Base-by-base conservation (phyloP, 2,329 filamentous ascomycete species). In the Hymenoscyphus fraxineus region DNA sequence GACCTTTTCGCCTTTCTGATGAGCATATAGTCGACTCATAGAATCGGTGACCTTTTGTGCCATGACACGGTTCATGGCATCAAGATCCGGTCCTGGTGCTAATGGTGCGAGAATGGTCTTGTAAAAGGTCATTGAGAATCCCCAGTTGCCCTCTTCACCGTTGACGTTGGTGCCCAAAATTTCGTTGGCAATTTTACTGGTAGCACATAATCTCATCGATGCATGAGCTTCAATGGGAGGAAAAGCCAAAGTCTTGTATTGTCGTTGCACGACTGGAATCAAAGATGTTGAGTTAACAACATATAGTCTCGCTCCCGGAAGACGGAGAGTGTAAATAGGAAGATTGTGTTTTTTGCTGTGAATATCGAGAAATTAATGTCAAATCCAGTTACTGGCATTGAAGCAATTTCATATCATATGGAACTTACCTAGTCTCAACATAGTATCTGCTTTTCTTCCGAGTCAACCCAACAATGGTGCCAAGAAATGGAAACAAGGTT, bases 281-380 rank as follows among this genome's bases (percentile, higher is more conserved):
- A 81, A 67, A 0, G 75, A 65, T 0, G 76, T 73, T 1, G 72
- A 73, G 10, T 77, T 77, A 13, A 80, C 74, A 10, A 81, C 72
- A 58, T 81, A 81, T 59, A 80, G 72, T 59, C 78, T 78, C 38
- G 76, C 72, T 3, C 78, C 78, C 0, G 78, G 77, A 41, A 81
- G 70, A 2, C 74, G 65, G 27, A 82, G 66, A 4, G 78, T 81
- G 63, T 77, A 78, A 39, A 81, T 78, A 0, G 79, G 76, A 1
- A 62, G 31, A 16, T 61, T 15, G 22, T 58, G 47, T 27, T 65
- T 67, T 32, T 65, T 39, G 19, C 67, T 68, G 27, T 62, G 7
- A 22, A 12, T 19, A 27, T 0, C 19, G 19, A 9, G 22, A 13
- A 19, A 22, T 51, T 27, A 51, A n/a, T 3, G 22, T 51, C 22